These are phyloP conservation scores for Przewalskia tangutica DNA, from an alignment of 257 asterid species.

Conservation along the genomic window DNA sequence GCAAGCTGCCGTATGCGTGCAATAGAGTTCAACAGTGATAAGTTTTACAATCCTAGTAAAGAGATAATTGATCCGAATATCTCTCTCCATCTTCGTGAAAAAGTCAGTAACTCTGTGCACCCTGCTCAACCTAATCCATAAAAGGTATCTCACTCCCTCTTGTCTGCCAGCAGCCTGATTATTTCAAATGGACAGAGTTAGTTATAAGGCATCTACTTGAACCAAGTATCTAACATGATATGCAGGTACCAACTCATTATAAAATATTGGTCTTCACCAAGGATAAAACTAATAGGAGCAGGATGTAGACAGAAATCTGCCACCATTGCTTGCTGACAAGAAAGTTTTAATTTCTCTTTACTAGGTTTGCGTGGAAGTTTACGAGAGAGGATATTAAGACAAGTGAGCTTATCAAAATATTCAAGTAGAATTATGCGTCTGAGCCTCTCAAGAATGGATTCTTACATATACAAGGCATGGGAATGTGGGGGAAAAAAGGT, in stretches of 20 bases:
- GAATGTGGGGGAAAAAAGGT: background rate
- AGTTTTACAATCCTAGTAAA: constrained; percentile 79
- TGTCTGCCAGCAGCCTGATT: constrained; percentile 47
- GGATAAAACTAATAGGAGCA: background rate
- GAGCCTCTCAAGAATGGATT: background rate
- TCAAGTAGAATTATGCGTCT: background rate
- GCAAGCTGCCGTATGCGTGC: constrained; percentile 98
- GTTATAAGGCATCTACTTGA: background rate
- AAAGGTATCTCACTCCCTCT: constrained; percentile 77
- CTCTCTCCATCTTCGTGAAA: constrained; percentile 76
- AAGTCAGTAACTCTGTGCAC: constrained; percentile 55
- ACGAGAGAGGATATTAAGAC: background rate
- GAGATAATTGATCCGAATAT: constrained; percentile 77
- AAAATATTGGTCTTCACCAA: background rate
- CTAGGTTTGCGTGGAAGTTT: background rate
- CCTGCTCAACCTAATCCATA: constrained; percentile 74
- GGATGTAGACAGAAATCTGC: too few relatives aligned
- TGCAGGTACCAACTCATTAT: background rate
- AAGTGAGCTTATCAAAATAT: background rate
- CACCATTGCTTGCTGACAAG: background rate
- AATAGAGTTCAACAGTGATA: constrained; percentile 68
- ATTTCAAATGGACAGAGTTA: background rate
- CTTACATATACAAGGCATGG: background rate
- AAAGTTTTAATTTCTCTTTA: background rate
- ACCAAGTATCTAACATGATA: background rate